Evolutionary conservation across 140 eudicot species (phyloP).

Genomic region (Oenanthe javanica): DNA sequence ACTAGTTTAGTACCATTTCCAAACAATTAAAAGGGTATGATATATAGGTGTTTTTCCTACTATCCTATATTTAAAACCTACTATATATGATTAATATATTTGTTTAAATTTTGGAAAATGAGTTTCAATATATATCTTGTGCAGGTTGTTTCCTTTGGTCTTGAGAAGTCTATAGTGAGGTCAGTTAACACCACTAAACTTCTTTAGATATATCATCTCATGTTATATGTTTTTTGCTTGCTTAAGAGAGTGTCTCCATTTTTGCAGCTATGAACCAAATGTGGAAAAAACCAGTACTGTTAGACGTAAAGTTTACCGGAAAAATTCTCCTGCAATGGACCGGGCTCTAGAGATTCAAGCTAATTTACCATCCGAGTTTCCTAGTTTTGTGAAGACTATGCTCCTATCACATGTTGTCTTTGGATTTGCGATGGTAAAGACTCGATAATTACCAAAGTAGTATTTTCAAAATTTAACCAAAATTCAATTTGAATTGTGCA

Average conservation of each 20-base stretch:
- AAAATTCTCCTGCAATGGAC: slow-evolving; percentile 24
- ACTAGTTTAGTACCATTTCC: no score
- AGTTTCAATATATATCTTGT: slow-evolving; percentile 1
- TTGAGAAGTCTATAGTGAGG: slow-evolving; percentile 22
- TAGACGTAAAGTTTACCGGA: slow-evolving; percentile 5
- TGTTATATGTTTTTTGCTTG: not conserved
- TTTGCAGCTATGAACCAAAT: slow-evolving; percentile 23
- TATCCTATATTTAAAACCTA: no score
- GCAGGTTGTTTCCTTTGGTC: slow-evolving; percentile 29
- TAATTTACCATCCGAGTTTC: slow-evolving; percentile 33
- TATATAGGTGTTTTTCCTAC: no score
- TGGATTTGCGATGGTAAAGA: slow-evolving; percentile 63
- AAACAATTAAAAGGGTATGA: no score
- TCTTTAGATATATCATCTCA: not conserved
- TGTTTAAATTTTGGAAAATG: not conserved
- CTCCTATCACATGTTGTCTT: slow-evolving; percentile 61
- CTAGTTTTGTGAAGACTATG: slow-evolving; percentile 61
- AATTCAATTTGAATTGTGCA: slow-evolving; percentile 1
- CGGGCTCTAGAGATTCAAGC: slow-evolving; percentile 56
- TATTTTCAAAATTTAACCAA: not conserved
- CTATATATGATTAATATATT: not conserved
- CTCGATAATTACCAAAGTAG: not conserved
- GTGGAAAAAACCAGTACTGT: slow-evolving; percentile 1
- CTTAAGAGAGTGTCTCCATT: not conserved
- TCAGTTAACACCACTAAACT: slow-evolving; percentile 14